Percentiles rank a stretch among this genome's conserved stretches.
Evolutionary conservation across 2,329 filamentous ascomycete genomes (phyloP).

Genomic region (Trichoderma sp.): DNA sequence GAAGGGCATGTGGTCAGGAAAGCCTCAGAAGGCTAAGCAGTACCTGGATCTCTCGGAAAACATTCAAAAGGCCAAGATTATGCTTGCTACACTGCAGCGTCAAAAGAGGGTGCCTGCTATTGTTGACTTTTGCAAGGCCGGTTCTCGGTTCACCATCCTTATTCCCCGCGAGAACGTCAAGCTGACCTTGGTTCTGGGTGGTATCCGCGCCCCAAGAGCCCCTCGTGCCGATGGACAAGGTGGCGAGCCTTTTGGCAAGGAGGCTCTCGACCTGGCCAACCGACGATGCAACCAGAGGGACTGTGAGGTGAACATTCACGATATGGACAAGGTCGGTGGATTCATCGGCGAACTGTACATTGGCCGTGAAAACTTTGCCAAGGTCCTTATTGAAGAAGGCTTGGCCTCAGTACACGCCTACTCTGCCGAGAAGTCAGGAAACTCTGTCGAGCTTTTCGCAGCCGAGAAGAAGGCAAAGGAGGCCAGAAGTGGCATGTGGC

Average conservation of each 20-base stretch:
- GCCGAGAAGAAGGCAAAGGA: constrained; percentile 92
- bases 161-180: constrained; percentile 93
- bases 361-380: constrained; percentile 94
- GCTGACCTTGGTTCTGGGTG: constrained; percentile 90
- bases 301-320: constrained; percentile 92
- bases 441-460: constrained; percentile 81
- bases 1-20: constrained; percentile 95
- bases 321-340: constrained; percentile 93
- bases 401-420: constrained; percentile 90
- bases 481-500: constrained; percentile 84
- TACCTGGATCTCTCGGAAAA: constrained; percentile 91
- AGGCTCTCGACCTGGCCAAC: constrained; percentile 90
- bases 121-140: constrained; percentile 98
- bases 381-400: constrained; percentile 90
- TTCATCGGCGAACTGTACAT: constrained; percentile 96
- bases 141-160: constrained; percentile 88
- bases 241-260: constrained; percentile 91
- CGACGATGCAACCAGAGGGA: constrained; percentile 90
- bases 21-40: constrained; percentile 79
- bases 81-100: constrained; percentile 82
- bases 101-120: constrained; percentile 92
- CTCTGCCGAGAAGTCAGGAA: constrained; percentile 93
- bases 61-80: constrained; percentile 92
- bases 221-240: constrained; percentile 75
- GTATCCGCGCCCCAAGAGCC: constrained; percentile 87